These are phyloP conservation scores for Pythium utonaiense DNA, from an alignment of 352 stramenopile genomes.

Conservation along the genomic window DNA sequence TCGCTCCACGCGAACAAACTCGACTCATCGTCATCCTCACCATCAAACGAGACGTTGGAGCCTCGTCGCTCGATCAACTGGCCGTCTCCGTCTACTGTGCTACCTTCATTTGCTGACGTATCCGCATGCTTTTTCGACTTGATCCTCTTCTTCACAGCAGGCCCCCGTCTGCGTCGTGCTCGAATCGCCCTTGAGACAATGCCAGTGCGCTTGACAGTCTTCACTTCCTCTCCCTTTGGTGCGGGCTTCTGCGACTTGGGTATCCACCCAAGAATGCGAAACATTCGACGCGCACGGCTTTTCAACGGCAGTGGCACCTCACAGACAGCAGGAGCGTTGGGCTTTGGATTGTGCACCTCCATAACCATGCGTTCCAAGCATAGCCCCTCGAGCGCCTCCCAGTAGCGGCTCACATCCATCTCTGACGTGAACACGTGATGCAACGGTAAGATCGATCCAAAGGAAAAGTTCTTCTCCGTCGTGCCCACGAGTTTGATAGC, in stretches of 20 bases:
- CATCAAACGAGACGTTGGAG: background rate
- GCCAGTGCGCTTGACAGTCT: slow-evolving; percentile 32
- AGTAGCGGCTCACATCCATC: slow-evolving; percentile 60
- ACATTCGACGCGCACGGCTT: slow-evolving; percentile 62
- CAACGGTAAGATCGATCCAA: slow-evolving; percentile 51
- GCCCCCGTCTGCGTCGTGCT: slow-evolving; percentile 16
- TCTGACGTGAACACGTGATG: slow-evolving; percentile 40
- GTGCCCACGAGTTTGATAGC: slow-evolving; percentile 54
- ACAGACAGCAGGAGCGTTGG: slow-evolving; percentile 52
- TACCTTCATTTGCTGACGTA: background rate
- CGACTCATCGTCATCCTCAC: slow-evolving; percentile 20
- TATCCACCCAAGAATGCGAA: slow-evolving; percentile 71
- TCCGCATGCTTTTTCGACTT: slow-evolving; percentile 10
- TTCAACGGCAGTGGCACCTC: slow-evolving; percentile 58
- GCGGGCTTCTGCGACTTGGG: slow-evolving; percentile 50
- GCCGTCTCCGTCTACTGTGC: background rate
- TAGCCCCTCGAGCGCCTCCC: slow-evolving; percentile 75
- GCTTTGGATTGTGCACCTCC: slow-evolving; percentile 54
- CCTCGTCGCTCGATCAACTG: background rate
- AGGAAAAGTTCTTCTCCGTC: slow-evolving; percentile 71
- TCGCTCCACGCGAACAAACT: slow-evolving; percentile 46
- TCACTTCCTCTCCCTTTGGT: slow-evolving; percentile 20
- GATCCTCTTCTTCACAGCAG: slow-evolving; percentile 18
- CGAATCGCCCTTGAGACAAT: slow-evolving; percentile 64
- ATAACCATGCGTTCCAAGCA: slow-evolving; percentile 80